Evolutionary conservation across 75 land plant species (phyloP).

Genomic region (Selaginella tamariscina): DNA sequence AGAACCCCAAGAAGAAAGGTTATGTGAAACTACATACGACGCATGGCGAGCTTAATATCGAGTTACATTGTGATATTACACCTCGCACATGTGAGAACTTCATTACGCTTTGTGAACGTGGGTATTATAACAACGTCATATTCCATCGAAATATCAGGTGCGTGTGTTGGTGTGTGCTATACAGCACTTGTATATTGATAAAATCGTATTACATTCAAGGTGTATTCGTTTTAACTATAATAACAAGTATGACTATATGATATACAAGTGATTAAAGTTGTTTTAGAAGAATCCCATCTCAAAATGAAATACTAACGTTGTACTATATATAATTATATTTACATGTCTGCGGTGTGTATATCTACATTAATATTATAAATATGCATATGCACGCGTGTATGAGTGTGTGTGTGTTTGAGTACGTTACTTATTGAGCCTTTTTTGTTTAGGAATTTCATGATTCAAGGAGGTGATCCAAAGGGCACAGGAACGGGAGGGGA

Average conservation of each 20-base stretch:
- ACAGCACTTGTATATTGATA: too few species aligned
- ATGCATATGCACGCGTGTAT: too few species aligned
- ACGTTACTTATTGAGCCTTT: neutral
- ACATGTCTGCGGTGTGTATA: too few species aligned
- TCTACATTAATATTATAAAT: too few species aligned
- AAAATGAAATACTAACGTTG: too few species aligned
- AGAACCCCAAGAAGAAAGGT: constrained; percentile 16
- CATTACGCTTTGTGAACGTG: neutral
- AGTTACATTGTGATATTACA: constrained; percentile 9
- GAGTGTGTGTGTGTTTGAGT: neutral
- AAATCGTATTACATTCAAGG: too few species aligned
- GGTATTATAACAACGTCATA: neutral
- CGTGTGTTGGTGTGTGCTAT: too few species aligned
- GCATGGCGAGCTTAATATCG: constrained; percentile 50
- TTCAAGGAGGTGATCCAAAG: constrained; percentile 11
- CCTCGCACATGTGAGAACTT: constrained; percentile 1
- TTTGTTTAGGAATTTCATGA: constrained; percentile 9
- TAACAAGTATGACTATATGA: too few species aligned
- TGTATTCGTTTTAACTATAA: too few species aligned
- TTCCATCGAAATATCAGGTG: constrained; percentile 8
- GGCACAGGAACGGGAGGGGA: neutral
- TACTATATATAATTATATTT: too few species aligned
- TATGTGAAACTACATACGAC: constrained; percentile 53
- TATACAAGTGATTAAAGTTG: too few species aligned
- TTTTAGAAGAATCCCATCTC: too few species aligned